Evolutionary conservation across 2,329 filamentous ascomycete genomes (phyloP).

Genomic region (Aspergillus floridensis): DNA sequence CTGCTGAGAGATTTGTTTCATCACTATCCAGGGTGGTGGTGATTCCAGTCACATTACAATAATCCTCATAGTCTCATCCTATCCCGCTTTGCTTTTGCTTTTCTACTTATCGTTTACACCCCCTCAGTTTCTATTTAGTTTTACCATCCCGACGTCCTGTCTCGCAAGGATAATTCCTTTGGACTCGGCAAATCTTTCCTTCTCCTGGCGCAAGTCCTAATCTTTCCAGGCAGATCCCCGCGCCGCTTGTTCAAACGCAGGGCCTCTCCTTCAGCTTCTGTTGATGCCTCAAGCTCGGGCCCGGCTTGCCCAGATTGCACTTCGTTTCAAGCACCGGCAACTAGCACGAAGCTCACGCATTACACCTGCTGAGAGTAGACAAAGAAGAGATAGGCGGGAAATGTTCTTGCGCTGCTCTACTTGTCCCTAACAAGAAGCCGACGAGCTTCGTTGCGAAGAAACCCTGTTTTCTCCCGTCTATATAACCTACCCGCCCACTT

Average conservation of each 20-base stretch:
- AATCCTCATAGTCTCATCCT: not conserved
- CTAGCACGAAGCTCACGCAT: not conserved
- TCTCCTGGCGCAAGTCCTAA: not conserved
- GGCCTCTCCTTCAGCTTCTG: not conserved
- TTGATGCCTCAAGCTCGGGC: not conserved
- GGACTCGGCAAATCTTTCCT: not conserved
- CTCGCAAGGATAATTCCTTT: not conserved
- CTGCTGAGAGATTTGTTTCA: not conserved
- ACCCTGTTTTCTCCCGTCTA: not conserved
- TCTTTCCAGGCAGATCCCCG: not conserved
- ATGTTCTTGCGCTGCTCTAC: not conserved
- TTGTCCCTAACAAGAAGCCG: not conserved
- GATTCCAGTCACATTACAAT: not conserved
- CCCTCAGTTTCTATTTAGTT: too few relatives aligned
- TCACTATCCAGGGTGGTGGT: not conserved
- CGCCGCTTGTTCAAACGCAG: not conserved
- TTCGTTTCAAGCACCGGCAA: not conserved
- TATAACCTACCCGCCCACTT: not conserved
- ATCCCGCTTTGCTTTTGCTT: not conserved
- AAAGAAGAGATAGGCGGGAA: not conserved
- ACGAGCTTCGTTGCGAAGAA: not conserved
- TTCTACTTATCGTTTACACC: not conserved
- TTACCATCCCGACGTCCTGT: too few relatives aligned
- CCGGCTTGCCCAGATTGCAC: not conserved
- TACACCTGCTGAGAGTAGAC: not conserved